Conservation (phyloP, 2,329 filamentous ascomycete species). For the Lasiodiplodia sp. region DNA sequence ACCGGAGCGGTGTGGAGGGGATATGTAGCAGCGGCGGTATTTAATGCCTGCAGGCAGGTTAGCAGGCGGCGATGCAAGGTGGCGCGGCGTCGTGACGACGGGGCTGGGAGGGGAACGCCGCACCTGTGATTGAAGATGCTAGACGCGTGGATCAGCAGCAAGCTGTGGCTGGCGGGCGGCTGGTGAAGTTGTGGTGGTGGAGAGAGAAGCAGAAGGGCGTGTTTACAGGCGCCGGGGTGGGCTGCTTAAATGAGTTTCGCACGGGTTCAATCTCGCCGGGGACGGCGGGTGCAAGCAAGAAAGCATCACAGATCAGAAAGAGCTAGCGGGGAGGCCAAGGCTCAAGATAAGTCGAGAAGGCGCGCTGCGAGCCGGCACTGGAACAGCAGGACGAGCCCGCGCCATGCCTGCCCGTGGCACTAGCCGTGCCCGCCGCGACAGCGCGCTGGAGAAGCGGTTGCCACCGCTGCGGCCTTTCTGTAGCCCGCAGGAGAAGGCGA, state of each 20-base stretch:
- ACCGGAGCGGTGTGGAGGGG: slow-evolving; percentile 2
- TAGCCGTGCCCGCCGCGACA: slow-evolving; percentile 13
- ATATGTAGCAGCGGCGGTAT: slow-evolving; percentile 10
- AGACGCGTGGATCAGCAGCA: slow-evolving; percentile 18
- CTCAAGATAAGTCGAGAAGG: slow-evolving; percentile 11
- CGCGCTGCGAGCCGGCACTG: slow-evolving; percentile 9
- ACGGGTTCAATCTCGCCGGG: slow-evolving; percentile 21
- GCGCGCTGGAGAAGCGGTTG: slow-evolving; percentile 1
- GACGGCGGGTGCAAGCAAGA: slow-evolving; percentile 27
- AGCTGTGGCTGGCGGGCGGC: slow-evolving; percentile 1
- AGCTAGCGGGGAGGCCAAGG: slow-evolving; percentile 28
- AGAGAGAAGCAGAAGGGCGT: slow-evolving; percentile 18
- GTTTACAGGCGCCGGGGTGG: slow-evolving; percentile 20
- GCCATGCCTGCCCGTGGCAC: slow-evolving; percentile 8
- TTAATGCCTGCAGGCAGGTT: slow-evolving; percentile 15
- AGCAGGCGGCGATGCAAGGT: slow-evolving; percentile 20
- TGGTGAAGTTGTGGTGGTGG: slow-evolving; percentile 14
- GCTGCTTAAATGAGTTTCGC: slow-evolving; percentile 30
- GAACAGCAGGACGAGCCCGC: slow-evolving; percentile 11
- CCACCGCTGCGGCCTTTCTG: slow-evolving; percentile 17
- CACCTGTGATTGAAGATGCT: slow-evolving; percentile 27
- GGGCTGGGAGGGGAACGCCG: slow-evolving; percentile 12
- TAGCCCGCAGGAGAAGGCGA: slow-evolving; percentile 4
- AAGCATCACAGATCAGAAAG: slow-evolving; percentile 31
- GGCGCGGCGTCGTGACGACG: slow-evolving; percentile 12